These are phyloP conservation scores for Cladosporium sp. DNA, from an alignment of 2,329 filamentous ascomycete species.

Conservation along the genomic window DNA sequence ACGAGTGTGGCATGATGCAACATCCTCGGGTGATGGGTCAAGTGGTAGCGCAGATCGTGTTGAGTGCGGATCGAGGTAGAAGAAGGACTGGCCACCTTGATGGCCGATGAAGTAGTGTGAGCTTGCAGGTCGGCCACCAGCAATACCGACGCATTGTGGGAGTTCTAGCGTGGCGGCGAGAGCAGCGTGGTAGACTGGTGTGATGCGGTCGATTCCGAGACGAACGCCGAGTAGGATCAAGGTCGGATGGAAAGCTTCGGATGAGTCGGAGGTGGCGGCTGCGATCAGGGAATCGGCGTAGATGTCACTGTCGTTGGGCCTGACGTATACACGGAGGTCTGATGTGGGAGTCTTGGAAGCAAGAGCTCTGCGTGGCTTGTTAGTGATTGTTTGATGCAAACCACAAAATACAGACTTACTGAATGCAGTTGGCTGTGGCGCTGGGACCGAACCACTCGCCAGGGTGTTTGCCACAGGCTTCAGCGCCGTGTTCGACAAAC, in stretches of 20 bases:
- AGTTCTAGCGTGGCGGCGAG: conserved; percentile 81
- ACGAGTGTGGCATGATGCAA: conserved; percentile 83
- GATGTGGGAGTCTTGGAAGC: conserved; percentile 63
- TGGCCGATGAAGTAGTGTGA: conserved; percentile 76
- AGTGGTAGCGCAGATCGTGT: conserved; percentile 72
- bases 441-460: conserved; percentile 99
- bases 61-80: conserved; percentile 92
- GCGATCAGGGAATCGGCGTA: conserved; percentile 87
- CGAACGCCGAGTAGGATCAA: conserved; percentile 86
- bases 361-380: conserved; percentile 62
- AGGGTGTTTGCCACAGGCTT: conserved; percentile 87
- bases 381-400: conserved; percentile 1
- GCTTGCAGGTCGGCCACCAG: conserved; percentile 88
- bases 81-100: conserved; percentile 71
- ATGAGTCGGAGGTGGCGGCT: conserved; percentile 62
- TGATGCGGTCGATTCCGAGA: conserved; percentile 91
- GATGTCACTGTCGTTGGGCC: conserved; percentile 85
- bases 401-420: conserved; percentile 57
- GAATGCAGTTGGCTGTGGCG: conserved; percentile 88
- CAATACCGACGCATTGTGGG: conserved; percentile 91
- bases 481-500: conserved; percentile 85
- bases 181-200: conserved; percentile 93
- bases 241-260: conserved; percentile 75
- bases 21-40: conserved; percentile 63
- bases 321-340: conserved; percentile 79